Evolutionary conservation across 2,329 filamentous ascomycete genomes (phyloP).

Genomic region (Talaromyces marneffei): DNA sequence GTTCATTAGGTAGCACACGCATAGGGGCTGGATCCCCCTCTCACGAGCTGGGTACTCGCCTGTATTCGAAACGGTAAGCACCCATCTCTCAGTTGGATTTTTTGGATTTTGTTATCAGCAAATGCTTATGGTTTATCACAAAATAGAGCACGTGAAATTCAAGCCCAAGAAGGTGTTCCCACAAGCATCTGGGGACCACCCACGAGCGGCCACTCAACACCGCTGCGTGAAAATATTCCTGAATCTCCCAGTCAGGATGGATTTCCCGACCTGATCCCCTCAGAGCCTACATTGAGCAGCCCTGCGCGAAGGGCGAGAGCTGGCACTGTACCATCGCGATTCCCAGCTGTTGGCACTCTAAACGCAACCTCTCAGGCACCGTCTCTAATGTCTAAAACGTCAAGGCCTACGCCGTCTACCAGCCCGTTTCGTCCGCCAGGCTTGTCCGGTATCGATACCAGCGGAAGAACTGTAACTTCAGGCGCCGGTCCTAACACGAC

Average conservation of each 20-base stretch:
- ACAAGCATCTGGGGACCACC: slow-evolving; percentile 84
- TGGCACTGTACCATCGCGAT: slow-evolving; percentile 91
- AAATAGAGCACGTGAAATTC: slow-evolving; percentile 82
- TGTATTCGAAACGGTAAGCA: slow-evolving; percentile 88
- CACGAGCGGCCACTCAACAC: slow-evolving; percentile 92
- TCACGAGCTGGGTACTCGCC: slow-evolving; percentile 74
- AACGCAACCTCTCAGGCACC: slow-evolving; percentile 52
- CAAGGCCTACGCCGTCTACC: slow-evolving; percentile 76
- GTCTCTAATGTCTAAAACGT: slow-evolving; percentile 65
- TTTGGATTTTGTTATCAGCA: background rate
- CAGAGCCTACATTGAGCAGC: slow-evolving; percentile 58
- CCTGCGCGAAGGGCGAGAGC: slow-evolving; percentile 76
- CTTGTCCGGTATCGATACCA: slow-evolving; percentile 36
- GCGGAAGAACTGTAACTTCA: slow-evolving; percentile 33
- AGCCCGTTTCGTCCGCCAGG: slow-evolving; percentile 73
- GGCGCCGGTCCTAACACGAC: slow-evolving; percentile 59
- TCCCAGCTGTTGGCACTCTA: slow-evolving; percentile 68
- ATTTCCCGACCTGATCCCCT: slow-evolving; percentile 80
- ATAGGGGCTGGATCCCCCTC: slow-evolving; percentile 94
- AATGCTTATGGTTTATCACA: slow-evolving; percentile 14
- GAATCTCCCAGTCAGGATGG: slow-evolving; percentile 90
- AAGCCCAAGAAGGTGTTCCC: slow-evolving; percentile 87
- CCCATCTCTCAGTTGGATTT: background rate
- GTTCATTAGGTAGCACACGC: slow-evolving; percentile 54
- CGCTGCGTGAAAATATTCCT: slow-evolving; percentile 92